Evolutionary conservation across 2,329 filamentous ascomycete species (phyloP).

Genomic region (Lizonia empirigonia): DNA sequence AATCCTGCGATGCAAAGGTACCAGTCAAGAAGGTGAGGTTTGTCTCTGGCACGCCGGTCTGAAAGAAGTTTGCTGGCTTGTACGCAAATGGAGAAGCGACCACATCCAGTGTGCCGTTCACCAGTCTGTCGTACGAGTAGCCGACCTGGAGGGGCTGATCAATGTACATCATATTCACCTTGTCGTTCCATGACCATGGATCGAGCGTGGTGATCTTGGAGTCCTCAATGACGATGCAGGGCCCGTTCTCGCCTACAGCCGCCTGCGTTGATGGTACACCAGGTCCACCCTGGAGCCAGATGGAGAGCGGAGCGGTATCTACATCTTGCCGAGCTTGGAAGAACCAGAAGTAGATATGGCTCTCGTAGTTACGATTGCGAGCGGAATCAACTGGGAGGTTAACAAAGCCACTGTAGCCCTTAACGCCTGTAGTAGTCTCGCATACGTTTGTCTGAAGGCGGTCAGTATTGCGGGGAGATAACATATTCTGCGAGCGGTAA

Average conservation of each 20-base stretch:
- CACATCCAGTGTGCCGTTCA: constrained; percentile 18
- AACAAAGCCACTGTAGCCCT: constrained; percentile 63
- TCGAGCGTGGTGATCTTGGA: constrained; percentile 24
- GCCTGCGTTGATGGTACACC: constrained; percentile 27
- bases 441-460: constrained; percentile 48
- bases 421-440: constrained; percentile 58
- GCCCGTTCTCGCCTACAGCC: constrained; percentile 23
- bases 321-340: constrained; percentile 25
- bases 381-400: constrained; percentile 50
- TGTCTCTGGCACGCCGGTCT: constrained; percentile 7
- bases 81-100: neutral
- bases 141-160: constrained; percentile 68
- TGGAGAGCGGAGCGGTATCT: constrained; percentile 18
- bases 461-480: neutral
- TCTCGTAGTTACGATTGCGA: constrained; percentile 18
- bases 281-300: constrained; percentile 23
- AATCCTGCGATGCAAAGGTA: constrained; percentile 15
- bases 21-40: constrained; percentile 18
- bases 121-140: constrained; percentile 50
- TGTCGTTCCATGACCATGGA: constrained; percentile 36
- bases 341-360: constrained; percentile 28
- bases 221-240: constrained; percentile 20
- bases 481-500: neutral
- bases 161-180: constrained; percentile 62
- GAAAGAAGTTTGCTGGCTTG: constrained; percentile 9